Conservation (phyloP, 1,284 basidiomycete genomes). For the Malassezia psittaci region DNA sequence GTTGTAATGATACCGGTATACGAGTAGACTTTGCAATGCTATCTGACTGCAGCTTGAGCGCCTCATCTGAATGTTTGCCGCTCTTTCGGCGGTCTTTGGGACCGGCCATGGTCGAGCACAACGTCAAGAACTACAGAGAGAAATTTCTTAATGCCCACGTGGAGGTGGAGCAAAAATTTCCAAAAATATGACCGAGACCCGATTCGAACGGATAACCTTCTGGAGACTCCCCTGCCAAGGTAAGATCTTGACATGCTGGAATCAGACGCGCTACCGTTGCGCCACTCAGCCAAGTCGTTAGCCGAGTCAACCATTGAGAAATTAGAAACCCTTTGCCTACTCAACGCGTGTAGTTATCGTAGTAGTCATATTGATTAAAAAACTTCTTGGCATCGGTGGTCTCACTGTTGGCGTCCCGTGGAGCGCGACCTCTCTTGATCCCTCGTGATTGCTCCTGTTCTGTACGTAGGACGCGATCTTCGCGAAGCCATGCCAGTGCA, state of each 20-base stretch:
- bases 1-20: conserved; percentile 34
- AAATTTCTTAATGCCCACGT: not conserved
- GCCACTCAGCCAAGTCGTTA: conserved; percentile 17
- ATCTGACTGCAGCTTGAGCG: conserved; percentile 29
- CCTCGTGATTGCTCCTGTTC: conserved; percentile 26
- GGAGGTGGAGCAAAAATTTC: not conserved
- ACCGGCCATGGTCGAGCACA: not conserved
- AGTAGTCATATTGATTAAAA: conserved; percentile 43
- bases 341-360: conserved; percentile 6
- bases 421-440: conserved; percentile 30
- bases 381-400: conserved; percentile 42
- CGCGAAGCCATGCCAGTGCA: conserved; percentile 39
- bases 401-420: conserved; percentile 14
- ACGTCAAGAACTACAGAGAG: not conserved
- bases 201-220: conserved; percentile 24
- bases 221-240: conserved; percentile 17
- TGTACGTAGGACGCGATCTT: conserved; percentile 32
- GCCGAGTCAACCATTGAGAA: not conserved
- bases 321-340: not conserved
- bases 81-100: not conserved
- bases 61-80: conserved; percentile 26
- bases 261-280: conserved; percentile 23
- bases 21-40: conserved; percentile 36
- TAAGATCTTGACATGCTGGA: conserved; percentile 15
- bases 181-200: conserved; percentile 19